phyloP scores from a whole-genome alignment of 1,284 basidiomycete genomes.

The Paramarasmius palmivorus region DNA sequence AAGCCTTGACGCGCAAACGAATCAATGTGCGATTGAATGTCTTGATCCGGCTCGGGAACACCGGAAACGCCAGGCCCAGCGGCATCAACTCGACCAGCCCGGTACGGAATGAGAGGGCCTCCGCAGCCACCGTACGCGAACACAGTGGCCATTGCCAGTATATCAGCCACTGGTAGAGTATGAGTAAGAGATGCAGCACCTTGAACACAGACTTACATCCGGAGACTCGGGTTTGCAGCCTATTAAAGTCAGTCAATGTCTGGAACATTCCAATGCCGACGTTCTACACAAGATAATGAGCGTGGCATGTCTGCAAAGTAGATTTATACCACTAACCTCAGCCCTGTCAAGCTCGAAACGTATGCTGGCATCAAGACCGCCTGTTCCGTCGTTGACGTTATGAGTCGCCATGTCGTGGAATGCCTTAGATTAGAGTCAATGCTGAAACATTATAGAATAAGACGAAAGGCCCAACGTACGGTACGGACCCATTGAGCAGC shows the following conservation, averaged over 20 bases:
- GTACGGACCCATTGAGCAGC: no score
- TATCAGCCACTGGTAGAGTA: conserved; percentile 30
- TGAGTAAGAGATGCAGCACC: no score
- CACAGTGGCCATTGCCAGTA: conserved; percentile 36
- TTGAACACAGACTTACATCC: neutral
- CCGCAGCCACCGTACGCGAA: neutral
- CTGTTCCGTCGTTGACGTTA: no score
- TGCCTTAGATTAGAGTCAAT: no score
- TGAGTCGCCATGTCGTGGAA: no score
- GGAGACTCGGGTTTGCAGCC: neutral
- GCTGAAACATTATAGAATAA: no score
- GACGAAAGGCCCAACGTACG: no score
- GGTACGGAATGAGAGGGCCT: conserved; percentile 5
- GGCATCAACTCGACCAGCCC: conserved; percentile 4
- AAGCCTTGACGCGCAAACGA: conserved; percentile 41
- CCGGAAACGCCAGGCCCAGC: conserved; percentile 29
- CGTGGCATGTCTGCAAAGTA: no score
- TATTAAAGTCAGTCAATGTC: conserved; percentile 3
- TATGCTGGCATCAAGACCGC: no score
- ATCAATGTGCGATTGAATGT: conserved; percentile 29
- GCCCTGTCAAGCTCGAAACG: no score
- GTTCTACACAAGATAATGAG: neutral
- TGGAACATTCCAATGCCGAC: neutral
- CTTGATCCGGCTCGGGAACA: conserved; percentile 35
- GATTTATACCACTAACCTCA: no score